These are phyloP conservation scores for Sanghuangporus baumii DNA, from an alignment of 1,284 basidiomycete species.

Conservation along the genomic window DNA sequence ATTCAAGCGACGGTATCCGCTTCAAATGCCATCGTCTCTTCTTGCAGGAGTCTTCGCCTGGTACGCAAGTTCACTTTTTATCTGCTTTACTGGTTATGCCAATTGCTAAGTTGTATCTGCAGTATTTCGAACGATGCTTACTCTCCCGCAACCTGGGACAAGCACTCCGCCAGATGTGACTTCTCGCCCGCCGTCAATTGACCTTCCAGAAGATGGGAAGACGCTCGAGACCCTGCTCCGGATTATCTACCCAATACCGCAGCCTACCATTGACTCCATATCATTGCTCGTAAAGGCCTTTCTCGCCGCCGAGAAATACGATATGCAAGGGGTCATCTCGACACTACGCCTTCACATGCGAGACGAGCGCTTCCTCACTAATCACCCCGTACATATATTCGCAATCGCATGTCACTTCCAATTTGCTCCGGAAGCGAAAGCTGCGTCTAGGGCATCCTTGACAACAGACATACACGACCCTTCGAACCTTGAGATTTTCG, in stretches of 20 bases:
- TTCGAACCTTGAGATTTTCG: conserved; percentile 8
- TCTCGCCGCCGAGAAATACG: conserved; percentile 16
- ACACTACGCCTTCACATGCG: conserved; percentile 15
- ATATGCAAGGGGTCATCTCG: conserved; percentile 17
- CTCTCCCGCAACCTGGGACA: conserved; percentile 12
- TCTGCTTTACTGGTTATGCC: neutral
- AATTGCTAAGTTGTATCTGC: neutral
- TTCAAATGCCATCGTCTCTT: conserved; percentile 18
- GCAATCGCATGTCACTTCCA: conserved; percentile 17
- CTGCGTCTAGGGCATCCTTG: conserved; percentile 12
- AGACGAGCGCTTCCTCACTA: conserved; percentile 15
- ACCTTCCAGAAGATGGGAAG: conserved; percentile 15
- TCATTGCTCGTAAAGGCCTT: conserved; percentile 7
- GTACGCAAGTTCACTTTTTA: neutral
- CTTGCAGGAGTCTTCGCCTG: conserved; percentile 16
- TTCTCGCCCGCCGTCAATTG: conserved; percentile 10
- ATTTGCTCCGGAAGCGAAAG: conserved; percentile 12
- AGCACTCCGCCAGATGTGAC: neutral
- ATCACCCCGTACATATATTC: conserved; percentile 13
- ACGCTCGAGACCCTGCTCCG: conserved; percentile 14
- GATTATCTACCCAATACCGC: conserved; percentile 13
- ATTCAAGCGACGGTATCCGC: conserved; percentile 14
- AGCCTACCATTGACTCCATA: conserved; percentile 14
- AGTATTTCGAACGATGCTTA: conserved; percentile 17
- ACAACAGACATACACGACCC: conserved; percentile 12